Base-by-base conservation (phyloP, 2,329 filamentous ascomycete genomes). In the Hymenoscyphus fructigenus region DNA sequence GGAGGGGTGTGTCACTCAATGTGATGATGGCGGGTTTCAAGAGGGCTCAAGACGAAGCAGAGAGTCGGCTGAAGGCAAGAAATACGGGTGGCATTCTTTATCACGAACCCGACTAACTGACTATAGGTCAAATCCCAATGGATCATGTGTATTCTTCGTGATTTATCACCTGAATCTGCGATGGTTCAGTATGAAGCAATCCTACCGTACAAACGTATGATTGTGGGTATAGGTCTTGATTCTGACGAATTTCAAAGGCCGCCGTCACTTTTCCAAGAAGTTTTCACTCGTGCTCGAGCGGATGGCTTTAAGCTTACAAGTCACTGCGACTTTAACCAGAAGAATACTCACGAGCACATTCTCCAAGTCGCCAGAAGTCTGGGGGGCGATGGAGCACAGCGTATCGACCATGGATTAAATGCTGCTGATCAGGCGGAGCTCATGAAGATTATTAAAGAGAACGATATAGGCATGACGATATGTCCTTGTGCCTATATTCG, bases 401-500 rank as follows among this genome's bases (percentile, higher is more conserved):
- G 91, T 36, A 91, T 93, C 72, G 90, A 93, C 74, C 89, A 93
- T 74, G 90, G 90, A 0, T 84, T 91, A 62, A 76, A 81, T 0
- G 79, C 76, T 34, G 78, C 91, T 29, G 79, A 91, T 75, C 70
- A 78, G 61, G 79, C 82, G n/a, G 80, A 91, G 14, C 86, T 84
- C 2, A 75, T 78, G 20, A 78, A 85, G 58, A 53, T 57, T 23
- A 68, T 73, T 23, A 70, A 65, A 28, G 53, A 44, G 2, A 68
- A 66, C 34, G 78, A 81, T 32, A 85, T 85, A n/a, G 73, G 92
- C 72, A 76, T 93, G 67, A 90, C 88, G 0, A 81, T 91, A 26
- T 93, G 90, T 73, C 91, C 91, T 0, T 75, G 90, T 68, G 90
- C 87, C 67, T 92, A 93, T 76, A 84, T 92, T 23, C 79, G 83